These are phyloP conservation scores for Phoma sp. DNA, from an alignment of 2,329 filamentous ascomycete species.

Conservation along the genomic window DNA sequence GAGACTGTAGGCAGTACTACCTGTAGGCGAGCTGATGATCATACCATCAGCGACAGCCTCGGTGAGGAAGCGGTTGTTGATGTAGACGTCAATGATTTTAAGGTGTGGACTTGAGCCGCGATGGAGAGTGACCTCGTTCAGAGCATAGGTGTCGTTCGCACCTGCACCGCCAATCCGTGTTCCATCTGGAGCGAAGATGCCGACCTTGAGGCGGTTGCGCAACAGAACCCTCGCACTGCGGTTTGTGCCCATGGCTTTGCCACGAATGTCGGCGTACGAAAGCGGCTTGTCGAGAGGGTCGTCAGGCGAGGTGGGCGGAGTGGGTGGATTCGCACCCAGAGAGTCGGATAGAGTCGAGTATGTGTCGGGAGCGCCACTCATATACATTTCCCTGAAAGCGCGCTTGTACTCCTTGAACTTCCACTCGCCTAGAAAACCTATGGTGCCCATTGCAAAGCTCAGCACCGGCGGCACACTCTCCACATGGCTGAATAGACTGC, in stretches of 20 bases:
- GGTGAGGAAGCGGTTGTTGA: slow-evolving; percentile 87
- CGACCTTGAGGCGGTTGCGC: slow-evolving; percentile 84
- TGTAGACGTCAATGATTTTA: slow-evolving; percentile 87
- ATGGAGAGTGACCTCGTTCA: slow-evolving; percentile 96
- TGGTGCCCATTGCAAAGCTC: slow-evolving; percentile 94
- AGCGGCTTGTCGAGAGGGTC: slow-evolving; percentile 35
- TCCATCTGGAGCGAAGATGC: slow-evolving; percentile 76
- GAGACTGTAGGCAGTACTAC: slow-evolving; percentile 94
- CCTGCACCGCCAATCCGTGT: slow-evolving; percentile 46
- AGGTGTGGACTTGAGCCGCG: slow-evolving; percentile 88
- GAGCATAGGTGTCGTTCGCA: slow-evolving; percentile 64
- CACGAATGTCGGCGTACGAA: slow-evolving; percentile 73
- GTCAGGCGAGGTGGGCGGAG: slow-evolving; percentile 65
- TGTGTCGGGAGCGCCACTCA: slow-evolving; percentile 68
- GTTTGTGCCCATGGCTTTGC: slow-evolving; percentile 78
- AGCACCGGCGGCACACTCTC: slow-evolving; percentile 85
- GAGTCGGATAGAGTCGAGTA: slow-evolving; percentile 65
- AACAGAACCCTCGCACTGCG: slow-evolving; percentile 82
- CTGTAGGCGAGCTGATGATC: slow-evolving; percentile 90
- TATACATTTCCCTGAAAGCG: slow-evolving; percentile 91
- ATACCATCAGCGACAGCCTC: slow-evolving; percentile 96
- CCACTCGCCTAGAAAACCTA: slow-evolving; percentile 96
- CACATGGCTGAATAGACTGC: slow-evolving; percentile 83
- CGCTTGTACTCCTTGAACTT: slow-evolving; percentile 92
- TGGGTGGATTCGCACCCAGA: slow-evolving; percentile 72